A percentile compares a stretch with the other conserved stretches of the same genome.
Evolutionary conservation across 192 early-diverging fungal species (phyloP).

Genomic region (Coemansia interrupta): DNA sequence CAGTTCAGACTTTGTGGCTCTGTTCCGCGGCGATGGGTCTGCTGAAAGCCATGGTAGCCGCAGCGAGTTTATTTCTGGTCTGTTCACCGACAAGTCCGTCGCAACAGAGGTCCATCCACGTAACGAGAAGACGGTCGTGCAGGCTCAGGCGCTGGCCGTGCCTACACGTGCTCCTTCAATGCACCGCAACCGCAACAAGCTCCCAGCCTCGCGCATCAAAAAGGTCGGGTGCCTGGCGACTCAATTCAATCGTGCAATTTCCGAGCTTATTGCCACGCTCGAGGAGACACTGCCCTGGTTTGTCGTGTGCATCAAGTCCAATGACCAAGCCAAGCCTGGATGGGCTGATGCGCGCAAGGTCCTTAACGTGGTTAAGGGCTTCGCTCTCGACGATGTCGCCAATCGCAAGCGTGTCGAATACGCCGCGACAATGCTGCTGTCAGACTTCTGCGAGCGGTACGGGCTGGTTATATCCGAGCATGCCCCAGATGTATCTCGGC

Average conservation of each 20-base stretch:
- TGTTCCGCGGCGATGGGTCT: conserved; percentile 74
- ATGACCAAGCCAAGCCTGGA: conserved; percentile 66
- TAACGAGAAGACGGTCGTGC: conserved; percentile 68
- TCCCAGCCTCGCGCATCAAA: conserved; percentile 56
- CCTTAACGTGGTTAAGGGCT: conserved; percentile 53
- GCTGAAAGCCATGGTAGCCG: conserved; percentile 60
- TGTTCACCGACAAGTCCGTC: conserved; percentile 71
- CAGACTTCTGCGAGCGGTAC: conserved; percentile 80
- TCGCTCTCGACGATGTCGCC: conserved; percentile 63
- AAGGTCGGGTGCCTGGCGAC: conserved; percentile 49
- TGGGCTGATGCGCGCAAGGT: conserved; percentile 66
- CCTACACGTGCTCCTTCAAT: conserved; percentile 69
- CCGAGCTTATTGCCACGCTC: conserved; percentile 77
- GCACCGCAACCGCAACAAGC: conserved; percentile 53
- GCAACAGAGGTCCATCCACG: conserved; percentile 72
- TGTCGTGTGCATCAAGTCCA: conserved; percentile 73
- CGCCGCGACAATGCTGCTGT: conserved; percentile 65
- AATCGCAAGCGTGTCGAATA: conserved; percentile 63
- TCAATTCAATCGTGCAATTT: conserved; percentile 62
- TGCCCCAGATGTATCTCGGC: conserved; percentile 7
- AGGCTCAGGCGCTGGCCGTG: conserved; percentile 73
- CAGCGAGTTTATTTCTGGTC: conserved; percentile 72
- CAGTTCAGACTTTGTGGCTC: conserved; percentile 80
- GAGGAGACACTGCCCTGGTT: conserved; percentile 79
- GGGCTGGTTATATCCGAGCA: conserved; percentile 40